Conservation (phyloP, 148 eudicot species). For the Polygonum maritimum region DNA sequence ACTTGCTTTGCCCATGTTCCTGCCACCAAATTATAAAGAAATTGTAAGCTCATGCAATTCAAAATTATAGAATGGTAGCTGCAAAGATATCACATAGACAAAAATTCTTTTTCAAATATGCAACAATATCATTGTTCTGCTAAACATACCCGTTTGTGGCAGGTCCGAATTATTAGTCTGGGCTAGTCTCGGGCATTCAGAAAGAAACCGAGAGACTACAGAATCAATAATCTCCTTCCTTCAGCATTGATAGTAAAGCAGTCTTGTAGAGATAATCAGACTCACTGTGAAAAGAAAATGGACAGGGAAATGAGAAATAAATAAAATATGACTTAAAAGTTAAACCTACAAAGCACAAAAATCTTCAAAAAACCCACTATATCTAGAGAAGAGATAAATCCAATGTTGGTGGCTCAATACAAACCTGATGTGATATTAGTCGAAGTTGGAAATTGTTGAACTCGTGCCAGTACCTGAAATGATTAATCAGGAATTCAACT, state of each 20-base stretch:
- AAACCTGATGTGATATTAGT: slow-evolving; percentile 89
- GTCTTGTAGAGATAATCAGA: slow-evolving; percentile 42
- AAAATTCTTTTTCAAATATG: neutral
- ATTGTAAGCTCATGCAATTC: neutral
- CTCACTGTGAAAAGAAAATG: slow-evolving; percentile 26
- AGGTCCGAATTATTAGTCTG: slow-evolving; percentile 24
- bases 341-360: neutral
- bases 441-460: slow-evolving; percentile 96
- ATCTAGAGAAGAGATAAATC: too few relatives aligned
- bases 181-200: slow-evolving; percentile 39
- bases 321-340: neutral
- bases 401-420: too few relatives aligned
- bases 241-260: slow-evolving; percentile 42
- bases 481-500: neutral
- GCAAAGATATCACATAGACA: neutral
- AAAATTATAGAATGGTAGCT: neutral
- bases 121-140: neutral
- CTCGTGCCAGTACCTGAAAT: slow-evolving; percentile 86
- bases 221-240: slow-evolving; percentile 31
- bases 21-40: too few relatives aligned
- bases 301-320: neutral
- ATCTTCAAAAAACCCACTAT: too few relatives aligned
- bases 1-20: slow-evolving; percentile 43
- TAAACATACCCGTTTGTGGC: slow-evolving; percentile 36
- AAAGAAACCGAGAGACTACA: slow-evolving; percentile 48